phyloP scores from a whole-genome alignment of 345 rosid species.

The Lepidium africanum region DNA sequence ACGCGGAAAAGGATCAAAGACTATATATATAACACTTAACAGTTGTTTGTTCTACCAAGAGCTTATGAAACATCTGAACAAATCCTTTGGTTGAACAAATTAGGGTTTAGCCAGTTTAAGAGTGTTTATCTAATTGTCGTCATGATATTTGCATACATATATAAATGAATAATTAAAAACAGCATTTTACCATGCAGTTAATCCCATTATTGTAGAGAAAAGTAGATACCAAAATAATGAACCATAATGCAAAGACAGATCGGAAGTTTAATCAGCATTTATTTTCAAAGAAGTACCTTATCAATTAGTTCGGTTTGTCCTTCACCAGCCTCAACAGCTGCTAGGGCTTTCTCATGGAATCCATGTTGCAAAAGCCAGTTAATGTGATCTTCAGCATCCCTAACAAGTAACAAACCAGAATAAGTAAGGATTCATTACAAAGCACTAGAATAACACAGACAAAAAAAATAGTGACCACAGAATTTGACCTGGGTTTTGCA shows the following conservation, averaged over 20 bases:
- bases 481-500: constrained; percentile 90
- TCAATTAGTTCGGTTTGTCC: constrained; percentile 91
- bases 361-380: constrained; percentile 99
- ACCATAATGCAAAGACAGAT: background rate
- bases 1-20: background rate
- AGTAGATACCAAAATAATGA: background rate
- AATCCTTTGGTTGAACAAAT: background rate
- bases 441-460: constrained; percentile 4
- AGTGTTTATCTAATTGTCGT: background rate
- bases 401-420: constrained; percentile 25
- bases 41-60: background rate
- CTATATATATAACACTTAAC: background rate
- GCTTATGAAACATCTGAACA: constrained; percentile 4
- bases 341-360: constrained; percentile 95
- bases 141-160: background rate
- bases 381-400: constrained; percentile 99
- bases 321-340: constrained; percentile 95
- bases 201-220: background rate
- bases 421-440: background rate
- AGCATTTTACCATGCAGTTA: background rate
- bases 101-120: background rate
- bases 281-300: constrained; percentile 50
- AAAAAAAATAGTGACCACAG: constrained; percentile 8
- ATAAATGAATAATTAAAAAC: no score
- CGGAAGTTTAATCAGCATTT: background rate